Evolutionary conservation across 306 rosid species (phyloP), one percentile per base, ranked within the genome.

Genomic region (Quercus mongolica): DNA sequence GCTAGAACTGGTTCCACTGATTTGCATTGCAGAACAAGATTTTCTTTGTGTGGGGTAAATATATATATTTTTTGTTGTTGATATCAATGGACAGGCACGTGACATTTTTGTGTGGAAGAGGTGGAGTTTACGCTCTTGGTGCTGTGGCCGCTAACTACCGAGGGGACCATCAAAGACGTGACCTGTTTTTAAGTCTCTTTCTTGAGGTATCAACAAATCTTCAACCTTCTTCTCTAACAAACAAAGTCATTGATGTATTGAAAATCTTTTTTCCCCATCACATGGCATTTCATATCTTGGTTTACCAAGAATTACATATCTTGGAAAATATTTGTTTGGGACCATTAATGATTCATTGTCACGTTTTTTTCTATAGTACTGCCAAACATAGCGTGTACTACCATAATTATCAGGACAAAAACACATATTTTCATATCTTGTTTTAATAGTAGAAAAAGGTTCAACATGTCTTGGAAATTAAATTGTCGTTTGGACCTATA

Each of bases 91-190:
- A 38, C 90, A 94, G 98, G 90, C 90, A 91, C 54, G 86, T 91
- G 90, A 89, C 97, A 0, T 94, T 94, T 85, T 85, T 94, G 58
- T 88, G 98, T 20, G 98, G 98, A 17, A 86, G 92, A 87, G 97
- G 94, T 71, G 98, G 97, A 20, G 74, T 89, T 3, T 91, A 85
- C 31, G 94, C 94, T 1, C 82, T 92, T 80, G 98, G 98, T 49
- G 89, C 97, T 7, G 94, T 91, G 28, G 97, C 87, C 68, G 94
- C 98, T 41, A 79, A 86, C 78, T 86, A 76, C 76, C 85, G 83
- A 83, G 91, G 90, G 81, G 90, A 92, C 88, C 86, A 56, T 41
- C 84, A 11, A 81, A 94, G 81, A 79, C 87, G 85, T 69, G 89
- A 88, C 87, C 26, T 74, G 33, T 91, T 88, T 86, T 78, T 92